Evolutionary conservation across 2,329 filamentous ascomycete species (phyloP).

Genomic region (Myotisia sp.): DNA sequence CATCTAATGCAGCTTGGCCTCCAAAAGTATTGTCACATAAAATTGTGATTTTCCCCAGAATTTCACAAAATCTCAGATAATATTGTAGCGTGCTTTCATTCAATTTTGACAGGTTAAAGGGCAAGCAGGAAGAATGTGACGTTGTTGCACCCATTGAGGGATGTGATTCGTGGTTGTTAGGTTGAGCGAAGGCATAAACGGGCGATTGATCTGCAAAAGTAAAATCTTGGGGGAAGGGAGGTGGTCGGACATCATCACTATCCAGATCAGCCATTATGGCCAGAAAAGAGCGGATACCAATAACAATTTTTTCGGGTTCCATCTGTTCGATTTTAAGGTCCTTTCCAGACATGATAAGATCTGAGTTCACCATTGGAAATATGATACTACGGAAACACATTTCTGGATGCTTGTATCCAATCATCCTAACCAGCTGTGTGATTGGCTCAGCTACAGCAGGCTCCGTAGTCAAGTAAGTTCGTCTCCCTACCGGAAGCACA

Average conservation of each 20-base stretch:
- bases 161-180: conserved; percentile 1
- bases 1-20: conserved; percentile 84
- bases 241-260: conserved; percentile 59
- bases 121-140: conserved; percentile 29
- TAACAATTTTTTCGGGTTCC: conserved; percentile 93
- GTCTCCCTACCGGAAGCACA: conserved; percentile 66
- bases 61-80: conserved; percentile 84
- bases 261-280: conserved; percentile 88
- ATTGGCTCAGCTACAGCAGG: conserved; percentile 72
- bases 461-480: conserved; percentile 69
- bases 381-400: conserved; percentile 84
- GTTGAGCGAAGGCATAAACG: conserved; percentile 7
- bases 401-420: conserved; percentile 86
- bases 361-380: conserved; percentile 89
- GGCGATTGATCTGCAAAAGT: conserved; percentile 16
- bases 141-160: conserved; percentile 21
- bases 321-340: conserved; percentile 81
- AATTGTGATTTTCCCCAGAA: conserved; percentile 87
- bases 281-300: conserved; percentile 86
- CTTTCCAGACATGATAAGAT: conserved; percentile 62
- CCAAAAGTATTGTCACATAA: conserved; percentile 96
- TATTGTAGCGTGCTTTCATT: conserved; percentile 68
- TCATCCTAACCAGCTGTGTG: conserved; percentile 85
- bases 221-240: conserved; percentile 65
- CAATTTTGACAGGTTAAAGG: conserved; percentile 47